phyloP scores from a whole-genome alignment of 2,329 filamentous ascomycete genomes.

The Gaeumannomyces tritici region DNA sequence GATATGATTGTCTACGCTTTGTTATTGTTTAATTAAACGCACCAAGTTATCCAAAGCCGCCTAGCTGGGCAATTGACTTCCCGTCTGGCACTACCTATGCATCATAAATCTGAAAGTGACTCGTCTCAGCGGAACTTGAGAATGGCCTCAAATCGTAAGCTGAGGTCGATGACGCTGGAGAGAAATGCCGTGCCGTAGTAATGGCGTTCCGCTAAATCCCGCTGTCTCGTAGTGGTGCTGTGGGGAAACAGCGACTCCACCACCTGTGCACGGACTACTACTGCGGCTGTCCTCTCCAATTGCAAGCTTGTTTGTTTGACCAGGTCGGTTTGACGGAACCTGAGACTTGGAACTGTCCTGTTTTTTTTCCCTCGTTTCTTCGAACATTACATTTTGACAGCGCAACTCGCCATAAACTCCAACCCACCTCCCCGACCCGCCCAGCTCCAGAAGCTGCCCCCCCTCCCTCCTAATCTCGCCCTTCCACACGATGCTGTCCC shows the following conservation, averaged over 20 bases:
- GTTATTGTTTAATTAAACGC: background rate
- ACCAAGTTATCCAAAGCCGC: accelerated
- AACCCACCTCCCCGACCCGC: too few relatives aligned
- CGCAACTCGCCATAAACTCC: too few relatives aligned
- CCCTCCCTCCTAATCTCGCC: background rate
- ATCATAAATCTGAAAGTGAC: background rate
- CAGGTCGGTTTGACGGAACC: background rate
- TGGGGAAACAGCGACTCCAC: background rate
- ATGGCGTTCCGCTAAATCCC: background rate
- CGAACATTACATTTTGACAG: background rate
- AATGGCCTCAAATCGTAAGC: background rate
- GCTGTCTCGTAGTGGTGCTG: background rate
- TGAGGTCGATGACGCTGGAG: background rate
- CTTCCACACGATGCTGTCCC: constrained; percentile 32
- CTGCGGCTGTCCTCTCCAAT: background rate
- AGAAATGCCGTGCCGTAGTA: too few relatives aligned
- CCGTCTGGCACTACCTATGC: background rate
- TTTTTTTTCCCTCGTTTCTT: background rate
- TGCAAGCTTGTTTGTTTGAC: background rate
- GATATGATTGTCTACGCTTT: too few relatives aligned
- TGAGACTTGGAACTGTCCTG: background rate
- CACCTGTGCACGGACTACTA: background rate
- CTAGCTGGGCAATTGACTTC: background rate
- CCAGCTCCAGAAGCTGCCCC: too few relatives aligned
- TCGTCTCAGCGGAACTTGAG: background rate